Evolutionary conservation across 208 protist genomes (phyloP).

Genomic region (Acanthamoeba sp.): DNA sequence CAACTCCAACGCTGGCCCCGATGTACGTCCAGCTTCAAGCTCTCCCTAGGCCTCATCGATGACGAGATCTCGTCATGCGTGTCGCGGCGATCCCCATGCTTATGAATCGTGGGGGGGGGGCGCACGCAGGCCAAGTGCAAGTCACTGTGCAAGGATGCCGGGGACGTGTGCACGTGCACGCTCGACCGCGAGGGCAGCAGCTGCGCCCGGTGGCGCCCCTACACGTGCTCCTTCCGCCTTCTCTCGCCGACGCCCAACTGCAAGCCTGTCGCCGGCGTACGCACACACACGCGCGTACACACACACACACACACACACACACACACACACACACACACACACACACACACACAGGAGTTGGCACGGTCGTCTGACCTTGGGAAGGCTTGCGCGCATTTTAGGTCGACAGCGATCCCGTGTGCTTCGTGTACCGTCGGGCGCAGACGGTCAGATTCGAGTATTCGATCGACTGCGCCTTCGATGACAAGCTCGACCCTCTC

Average conservation of each 20-base stretch:
- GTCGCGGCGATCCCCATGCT: no score
- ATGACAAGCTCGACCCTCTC: background rate
- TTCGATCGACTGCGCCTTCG: constrained; percentile 53
- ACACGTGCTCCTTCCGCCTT: constrained; percentile 52
- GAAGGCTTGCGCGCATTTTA: background rate
- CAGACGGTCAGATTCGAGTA: constrained; percentile 23
- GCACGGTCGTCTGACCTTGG: background rate
- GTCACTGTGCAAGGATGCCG: background rate
- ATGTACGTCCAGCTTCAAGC: background rate
- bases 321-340: background rate
- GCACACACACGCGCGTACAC: background rate
- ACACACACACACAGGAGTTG: background rate
- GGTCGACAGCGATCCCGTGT: constrained; percentile 56
- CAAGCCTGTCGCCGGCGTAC: background rate
- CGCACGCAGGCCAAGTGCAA: background rate
- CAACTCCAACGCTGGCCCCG: background rate
- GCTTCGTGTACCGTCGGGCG: constrained; percentile 19
- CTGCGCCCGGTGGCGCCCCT: constrained; percentile 40
- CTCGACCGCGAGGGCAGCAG: background rate
- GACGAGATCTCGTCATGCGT: no score
- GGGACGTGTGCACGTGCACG: background rate
- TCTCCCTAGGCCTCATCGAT: no score
- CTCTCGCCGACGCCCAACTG: background rate
- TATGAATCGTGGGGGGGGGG: background rate
- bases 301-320: background rate